Evolutionary conservation across 148 eudicot genomes (phyloP).

Genomic region (Camellia sinensis): DNA sequence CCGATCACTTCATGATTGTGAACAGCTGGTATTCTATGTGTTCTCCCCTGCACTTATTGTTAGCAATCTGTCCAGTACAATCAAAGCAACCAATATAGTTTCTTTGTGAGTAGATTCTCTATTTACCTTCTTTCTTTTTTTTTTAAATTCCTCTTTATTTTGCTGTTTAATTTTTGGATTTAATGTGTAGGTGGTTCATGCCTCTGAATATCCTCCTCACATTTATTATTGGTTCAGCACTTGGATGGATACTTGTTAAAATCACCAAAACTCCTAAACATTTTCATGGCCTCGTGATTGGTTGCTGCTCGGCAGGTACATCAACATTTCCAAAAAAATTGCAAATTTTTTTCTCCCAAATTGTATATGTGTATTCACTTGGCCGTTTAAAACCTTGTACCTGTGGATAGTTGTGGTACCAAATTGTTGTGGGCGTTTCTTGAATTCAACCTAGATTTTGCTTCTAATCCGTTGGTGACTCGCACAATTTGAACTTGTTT

Average conservation of each 20-base stretch:
- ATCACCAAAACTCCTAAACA: conserved; percentile 46
- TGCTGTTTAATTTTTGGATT: neutral
- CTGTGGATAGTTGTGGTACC: too few species aligned
- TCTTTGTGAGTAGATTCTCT: conserved; percentile 37
- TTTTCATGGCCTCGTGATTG: conserved; percentile 51
- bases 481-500: too few species aligned
- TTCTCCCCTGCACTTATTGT: conserved; percentile 54
- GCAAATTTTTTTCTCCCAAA: too few species aligned
- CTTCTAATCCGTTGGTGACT: too few species aligned
- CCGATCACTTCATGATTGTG: neutral
- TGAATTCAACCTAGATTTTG: too few species aligned
- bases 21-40: conserved; percentile 58
- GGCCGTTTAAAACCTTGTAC: too few species aligned
- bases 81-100: conserved; percentile 32
- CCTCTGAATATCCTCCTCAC: conserved; percentile 60
- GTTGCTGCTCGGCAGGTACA: conserved; percentile 63
- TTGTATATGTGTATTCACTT: too few species aligned
- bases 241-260: conserved; percentile 59
- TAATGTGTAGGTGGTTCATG: conserved; percentile 58
- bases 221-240: conserved; percentile 52
- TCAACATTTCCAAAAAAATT: too few species aligned
- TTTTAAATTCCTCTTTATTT: neutral
- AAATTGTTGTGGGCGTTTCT: too few species aligned
- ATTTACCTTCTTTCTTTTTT: neutral
- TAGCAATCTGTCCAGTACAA: conserved; percentile 43